Conservation (phyloP, 108 stramenopile genomes). For the Schizochytrium sp. region DNA sequence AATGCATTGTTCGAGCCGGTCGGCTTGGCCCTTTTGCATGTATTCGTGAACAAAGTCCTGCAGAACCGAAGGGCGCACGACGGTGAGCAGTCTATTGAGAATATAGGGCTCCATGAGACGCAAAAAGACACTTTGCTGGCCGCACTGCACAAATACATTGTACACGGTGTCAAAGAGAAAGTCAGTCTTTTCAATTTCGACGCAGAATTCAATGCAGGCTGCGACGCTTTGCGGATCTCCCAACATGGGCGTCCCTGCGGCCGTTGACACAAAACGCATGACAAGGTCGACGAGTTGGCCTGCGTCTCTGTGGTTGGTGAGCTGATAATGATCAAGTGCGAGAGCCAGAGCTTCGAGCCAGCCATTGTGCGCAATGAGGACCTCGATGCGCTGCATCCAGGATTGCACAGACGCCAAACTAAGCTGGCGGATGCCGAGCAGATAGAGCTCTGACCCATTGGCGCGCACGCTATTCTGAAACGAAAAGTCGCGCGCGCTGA, state of each 20-base stretch:
- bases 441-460: background rate
- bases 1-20: slow-evolving; percentile 1
- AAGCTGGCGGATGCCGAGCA: slow-evolving; percentile 12
- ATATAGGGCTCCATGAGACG: slow-evolving; percentile 8
- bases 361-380: background rate
- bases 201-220: slow-evolving; percentile 3
- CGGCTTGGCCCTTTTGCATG: background rate
- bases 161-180: slow-evolving; percentile 9
- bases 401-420: background rate
- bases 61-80: background rate
- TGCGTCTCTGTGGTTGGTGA: background rate
- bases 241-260: background rate
- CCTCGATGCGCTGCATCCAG: background rate
- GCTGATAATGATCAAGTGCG: slow-evolving; percentile 7
- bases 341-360: slow-evolving; percentile 8
- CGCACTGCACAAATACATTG: background rate
- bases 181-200: background rate
- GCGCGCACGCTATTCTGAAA: slow-evolving; percentile 8
- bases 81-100: background rate
- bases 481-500: background rate
- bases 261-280: background rate
- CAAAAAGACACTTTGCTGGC: background rate
- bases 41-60: slow-evolving; percentile 5
- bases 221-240: background rate
- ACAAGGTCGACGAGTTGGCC: background rate